Percentiles rank a stretch among this genome's conserved stretches.
These are phyloP conservation scores for Raphanus sativus DNA, from an alignment of 345 rosid species.

Conservation along the genomic window DNA sequence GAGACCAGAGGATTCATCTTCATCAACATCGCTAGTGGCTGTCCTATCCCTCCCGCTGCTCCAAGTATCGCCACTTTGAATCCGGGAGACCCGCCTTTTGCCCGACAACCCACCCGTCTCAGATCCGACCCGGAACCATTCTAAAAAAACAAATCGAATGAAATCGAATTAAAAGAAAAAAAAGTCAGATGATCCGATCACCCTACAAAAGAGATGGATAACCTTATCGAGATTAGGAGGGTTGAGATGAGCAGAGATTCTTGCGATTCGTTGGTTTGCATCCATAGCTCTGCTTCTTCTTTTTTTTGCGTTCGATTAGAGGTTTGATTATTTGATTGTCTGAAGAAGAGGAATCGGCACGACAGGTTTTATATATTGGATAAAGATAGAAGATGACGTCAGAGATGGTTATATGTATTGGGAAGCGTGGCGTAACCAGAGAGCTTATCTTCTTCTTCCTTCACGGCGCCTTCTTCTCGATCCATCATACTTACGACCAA, in stretches of 20 bases:
- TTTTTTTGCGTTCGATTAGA: constrained; percentile 21
- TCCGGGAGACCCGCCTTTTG: constrained; percentile 86
- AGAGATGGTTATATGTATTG: constrained; percentile 22
- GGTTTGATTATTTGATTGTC: neutral
- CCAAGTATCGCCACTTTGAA: constrained; percentile 92
- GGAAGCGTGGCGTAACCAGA: constrained; percentile 18
- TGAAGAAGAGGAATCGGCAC: neutral
- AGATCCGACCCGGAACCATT: constrained; percentile 50
- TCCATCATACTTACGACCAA: neutral
- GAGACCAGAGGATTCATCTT: constrained; percentile 96
- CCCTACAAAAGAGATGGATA: no score
- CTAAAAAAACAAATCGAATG: constrained; percentile 25
- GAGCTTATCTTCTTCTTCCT: constrained; percentile 26
- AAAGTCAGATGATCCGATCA: neutral
- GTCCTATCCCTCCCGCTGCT: constrained; percentile 98
- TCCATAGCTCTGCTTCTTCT: constrained; percentile 27
- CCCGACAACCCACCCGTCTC: constrained; percentile 59
- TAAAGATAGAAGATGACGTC: neutral
- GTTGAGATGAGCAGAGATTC: constrained; percentile 74
- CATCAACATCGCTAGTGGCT: constrained; percentile 90
- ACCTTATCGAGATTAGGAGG: constrained; percentile 51
- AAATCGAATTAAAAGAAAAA: neutral
- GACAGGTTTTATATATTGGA: neutral
- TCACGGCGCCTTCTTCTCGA: neutral
- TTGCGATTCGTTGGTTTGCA: constrained; percentile 68